These are phyloP conservation scores for Auxenochlorella pyrenoidosa DNA, from an alignment of 139 green algal species.

Conservation along the genomic window DNA sequence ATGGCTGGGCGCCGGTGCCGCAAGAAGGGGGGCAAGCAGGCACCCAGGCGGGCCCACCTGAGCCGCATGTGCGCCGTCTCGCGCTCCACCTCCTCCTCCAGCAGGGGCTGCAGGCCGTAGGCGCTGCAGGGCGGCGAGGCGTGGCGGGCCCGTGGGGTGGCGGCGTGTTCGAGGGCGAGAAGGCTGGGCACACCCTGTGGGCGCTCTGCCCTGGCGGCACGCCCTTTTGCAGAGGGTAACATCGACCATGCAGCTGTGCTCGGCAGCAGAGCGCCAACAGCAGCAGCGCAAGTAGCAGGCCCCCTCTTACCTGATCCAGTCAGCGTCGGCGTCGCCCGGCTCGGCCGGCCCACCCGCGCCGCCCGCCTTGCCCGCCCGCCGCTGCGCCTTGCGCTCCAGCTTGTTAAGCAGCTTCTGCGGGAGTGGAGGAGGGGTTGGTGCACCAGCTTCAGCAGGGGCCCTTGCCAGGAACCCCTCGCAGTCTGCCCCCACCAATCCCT, in stretches of 20 bases:
- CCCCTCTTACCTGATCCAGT: conserved; percentile 60
- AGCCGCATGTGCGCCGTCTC: conserved; percentile 36
- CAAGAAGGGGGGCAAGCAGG: neutral
- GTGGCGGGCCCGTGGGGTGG: too few relatives aligned
- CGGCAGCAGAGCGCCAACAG: conserved; percentile 15
- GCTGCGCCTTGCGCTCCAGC: conserved; percentile 76
- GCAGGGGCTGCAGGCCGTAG: neutral
- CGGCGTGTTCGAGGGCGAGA: too few relatives aligned
- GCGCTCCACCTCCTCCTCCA: conserved; percentile 61
- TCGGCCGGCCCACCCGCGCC: neutral
- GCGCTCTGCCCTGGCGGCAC: too few relatives aligned
- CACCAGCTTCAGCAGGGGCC: neutral
- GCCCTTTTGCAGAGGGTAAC: neutral
- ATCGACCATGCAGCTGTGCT: conserved; percentile 41
- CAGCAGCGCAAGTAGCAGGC: too few relatives aligned
- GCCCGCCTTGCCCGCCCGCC: conserved; percentile 34
- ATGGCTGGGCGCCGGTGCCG: too few relatives aligned
- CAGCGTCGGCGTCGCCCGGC: conserved; percentile 41
- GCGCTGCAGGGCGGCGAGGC: neutral
- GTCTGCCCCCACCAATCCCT: too few relatives aligned
- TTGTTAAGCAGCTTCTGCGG: conserved; percentile 71
- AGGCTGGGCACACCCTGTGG: neutral
- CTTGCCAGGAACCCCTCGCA: too few relatives aligned
- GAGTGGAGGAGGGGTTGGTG: neutral
- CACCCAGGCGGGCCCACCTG: neutral